Evolutionary conservation across 1,139 yeast species (phyloP).

Genomic region (Debaryomyces sp.): DNA sequence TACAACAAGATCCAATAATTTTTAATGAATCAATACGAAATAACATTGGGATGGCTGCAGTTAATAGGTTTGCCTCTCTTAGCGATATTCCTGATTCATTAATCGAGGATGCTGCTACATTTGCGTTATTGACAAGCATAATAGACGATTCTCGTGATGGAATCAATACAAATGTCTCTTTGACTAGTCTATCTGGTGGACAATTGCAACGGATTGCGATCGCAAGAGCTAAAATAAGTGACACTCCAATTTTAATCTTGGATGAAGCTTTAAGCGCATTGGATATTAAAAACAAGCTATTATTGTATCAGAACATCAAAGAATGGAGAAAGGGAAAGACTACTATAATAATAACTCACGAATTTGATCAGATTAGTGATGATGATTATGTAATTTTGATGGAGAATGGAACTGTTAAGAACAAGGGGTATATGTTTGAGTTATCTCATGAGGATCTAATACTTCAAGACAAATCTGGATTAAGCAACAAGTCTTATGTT

Average conservation of each 20-base stretch:
- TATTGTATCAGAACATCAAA: conserved; percentile 52
- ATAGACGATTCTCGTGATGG: conserved; percentile 55
- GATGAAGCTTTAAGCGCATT: conserved; percentile 89
- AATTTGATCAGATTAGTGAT: conserved; percentile 54
- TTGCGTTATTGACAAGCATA: conserved; percentile 54
- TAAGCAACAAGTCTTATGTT: not conserved
- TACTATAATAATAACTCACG: conserved; percentile 83
- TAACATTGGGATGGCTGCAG: conserved; percentile 58
- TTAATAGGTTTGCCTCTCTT: conserved; percentile 23
- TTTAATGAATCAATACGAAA: conserved; percentile 66
- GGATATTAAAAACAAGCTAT: conserved; percentile 52
- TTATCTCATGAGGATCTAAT: conserved; percentile 16
- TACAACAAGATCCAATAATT: conserved; percentile 69
- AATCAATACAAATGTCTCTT: conserved; percentile 52
- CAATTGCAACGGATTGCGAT: conserved; percentile 81
- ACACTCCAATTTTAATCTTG: conserved; percentile 72
- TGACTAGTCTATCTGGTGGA: conserved; percentile 80
- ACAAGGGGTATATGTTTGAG: conserved; percentile 19
- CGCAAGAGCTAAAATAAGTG: conserved; percentile 76
- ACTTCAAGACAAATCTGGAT: not conserved
- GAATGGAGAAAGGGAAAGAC: conserved; percentile 69
- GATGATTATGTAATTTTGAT: conserved; percentile 60
- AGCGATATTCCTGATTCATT: conserved; percentile 25
- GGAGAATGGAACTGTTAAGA: conserved; percentile 57
- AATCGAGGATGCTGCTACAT: conserved; percentile 50